Evolutionary conservation across 192 early-diverging fungal genomes (phyloP), one percentile per base, ranked within the genome.

Genomic region (Backusella psychrophila): DNA sequence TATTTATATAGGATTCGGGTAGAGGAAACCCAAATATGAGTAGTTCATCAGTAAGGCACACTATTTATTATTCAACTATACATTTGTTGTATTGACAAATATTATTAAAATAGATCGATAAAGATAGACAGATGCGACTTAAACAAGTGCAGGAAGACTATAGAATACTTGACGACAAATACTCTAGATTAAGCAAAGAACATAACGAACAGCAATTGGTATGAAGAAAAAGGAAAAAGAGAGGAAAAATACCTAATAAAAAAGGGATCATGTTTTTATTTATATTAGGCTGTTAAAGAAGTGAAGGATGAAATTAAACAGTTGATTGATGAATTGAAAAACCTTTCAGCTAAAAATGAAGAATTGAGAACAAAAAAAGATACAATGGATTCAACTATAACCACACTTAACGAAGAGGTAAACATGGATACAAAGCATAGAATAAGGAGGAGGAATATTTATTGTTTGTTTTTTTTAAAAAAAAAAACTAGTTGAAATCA

Each of bases 91-190:
- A 44, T 36, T 39, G 0, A 26, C 19, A 21, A 11, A 14, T 5
- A 8, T 8, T 39, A 8, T 39, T 39, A 36, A 14, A 36, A 36
- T 36, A 34, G 68, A 9, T 41, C 6, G 35, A 38, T 69, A 36
- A 69, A 38, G 21, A 69, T 8, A 69, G 68, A 41, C 39, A 88
- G 72, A 75, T 91, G 67, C 87, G 92, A 41, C 90, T 84, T 70
- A 87, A 87, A 52, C 87, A 86, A 44, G 80, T 94, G 68, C 87
- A 91, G 69, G 92, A 94, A 67, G 93, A 94, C 65, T 91, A 90
- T 81, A 84, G 85, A 63, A 88, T 89, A 29, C 91, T 93, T 78
- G 91, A 93, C 66, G 91, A 92, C 80, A 91, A 93, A 73, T 41
- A 73, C 35, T 53, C 33, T 69, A 42, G 17, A 71, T 44, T 71